Base-by-base conservation (phyloP, 257 asterid species). In the Jacaranda mimosifolia region DNA sequence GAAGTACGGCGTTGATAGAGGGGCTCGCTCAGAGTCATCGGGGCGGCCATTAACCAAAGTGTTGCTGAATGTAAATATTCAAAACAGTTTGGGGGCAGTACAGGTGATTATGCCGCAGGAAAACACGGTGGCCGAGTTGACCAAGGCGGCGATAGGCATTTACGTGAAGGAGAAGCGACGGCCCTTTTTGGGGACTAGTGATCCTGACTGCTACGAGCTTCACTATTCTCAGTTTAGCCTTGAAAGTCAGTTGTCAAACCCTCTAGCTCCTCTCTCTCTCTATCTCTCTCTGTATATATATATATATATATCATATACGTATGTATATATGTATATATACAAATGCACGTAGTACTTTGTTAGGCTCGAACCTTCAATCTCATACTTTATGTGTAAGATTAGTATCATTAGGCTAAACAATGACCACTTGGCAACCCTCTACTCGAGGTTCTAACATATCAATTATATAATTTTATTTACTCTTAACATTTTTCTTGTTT, bases 161-260 rank as follows among this genome's bases (percentile, higher is more conserved):
- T 86, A 89, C 78, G 88, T 81, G 14, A 81, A 77, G 84, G 94
- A 87, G 75, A 87, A 85, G 84, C 84, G 92, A 53, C 89, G 94
- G 74, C 92, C 97, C 8, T 75, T 83, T 83, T 78, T 91, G 79
- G 43, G 17, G 11, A 62, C 26, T 14, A 4, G 39, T 15, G 88
- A 86, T 76, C 90, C 88, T 5, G 70, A 7, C 3, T 43, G 62
- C 14, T 91, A 74, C 65, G 77, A 86, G 74, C 90, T 91, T 84
- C 94, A 91, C 62, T 89, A 85, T 55, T 87, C 94, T 14, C 91
- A 81, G 67, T 91, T 87, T 53, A 79, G 76, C 63, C 75, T 91
- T 9, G 86, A 91, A 70, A 80, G 93, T 91, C 59, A 81, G 88
- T 81, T 58, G 35, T 40, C 70, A 48, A 48, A 48, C 14, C 46